Percentiles rank a stretch among this genome's conserved stretches.
Evolutionary conservation across 352 stramenopile species (phyloP).

Genomic region (Achlya hypogyna): DNA sequence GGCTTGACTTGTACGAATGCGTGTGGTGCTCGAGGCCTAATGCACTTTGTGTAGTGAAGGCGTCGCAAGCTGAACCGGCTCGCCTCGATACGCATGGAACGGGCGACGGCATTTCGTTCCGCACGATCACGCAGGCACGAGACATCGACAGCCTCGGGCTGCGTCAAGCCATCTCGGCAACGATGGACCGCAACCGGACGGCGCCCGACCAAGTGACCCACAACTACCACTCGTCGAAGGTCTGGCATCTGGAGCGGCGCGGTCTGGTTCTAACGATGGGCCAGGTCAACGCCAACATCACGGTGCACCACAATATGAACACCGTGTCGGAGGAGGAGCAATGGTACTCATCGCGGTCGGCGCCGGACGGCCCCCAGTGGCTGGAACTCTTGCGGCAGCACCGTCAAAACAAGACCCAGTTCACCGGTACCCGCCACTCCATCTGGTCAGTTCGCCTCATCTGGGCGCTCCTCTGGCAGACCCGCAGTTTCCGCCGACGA

Average conservation of each 20-base stretch:
- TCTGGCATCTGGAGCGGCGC: not conserved
- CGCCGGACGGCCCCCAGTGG: conserved; percentile 66
- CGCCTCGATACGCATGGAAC: conserved; percentile 49
- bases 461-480: conserved; percentile 25
- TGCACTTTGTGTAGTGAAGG: not conserved
- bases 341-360: conserved; percentile 55
- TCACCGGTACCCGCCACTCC: conserved; percentile 43
- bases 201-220: conserved; percentile 42
- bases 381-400: conserved; percentile 64
- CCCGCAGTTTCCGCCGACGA: conserved; percentile 62
- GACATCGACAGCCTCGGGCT: conserved; percentile 71
- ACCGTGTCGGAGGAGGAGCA: conserved; percentile 45
- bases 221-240: conserved; percentile 64
- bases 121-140: conserved; percentile 37
- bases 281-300: conserved; percentile 51
- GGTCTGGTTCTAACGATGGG: not conserved
- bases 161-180: conserved; percentile 58
- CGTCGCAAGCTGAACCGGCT: not conserved
- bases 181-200: conserved; percentile 52
- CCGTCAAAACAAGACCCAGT: conserved; percentile 57
- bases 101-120: conserved; percentile 47
- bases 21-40: not conserved
- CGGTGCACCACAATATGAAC: conserved; percentile 56
- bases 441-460: not conserved
- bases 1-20: not conserved